A percentile compares a stretch with the other conserved stretches of the same genome.
Conservation (phyloP, 2,329 filamentous ascomycete species). For the Ramichloridium luteum region DNA sequence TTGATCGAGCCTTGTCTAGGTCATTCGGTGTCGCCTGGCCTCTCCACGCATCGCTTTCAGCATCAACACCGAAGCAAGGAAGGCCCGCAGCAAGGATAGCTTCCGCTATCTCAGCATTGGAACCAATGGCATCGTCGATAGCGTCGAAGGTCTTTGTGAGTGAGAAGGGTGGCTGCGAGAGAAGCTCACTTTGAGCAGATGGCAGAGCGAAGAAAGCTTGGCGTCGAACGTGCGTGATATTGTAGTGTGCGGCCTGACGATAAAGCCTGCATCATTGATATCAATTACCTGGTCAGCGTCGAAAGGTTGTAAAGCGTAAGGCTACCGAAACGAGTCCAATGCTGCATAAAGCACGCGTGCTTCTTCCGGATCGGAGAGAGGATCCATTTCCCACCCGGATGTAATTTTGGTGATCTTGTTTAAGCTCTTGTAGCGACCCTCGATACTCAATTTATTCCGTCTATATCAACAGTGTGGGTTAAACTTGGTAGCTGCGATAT, state of each 20-base stretch:
- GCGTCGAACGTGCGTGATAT: constrained; percentile 78
- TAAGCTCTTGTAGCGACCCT: too few species aligned
- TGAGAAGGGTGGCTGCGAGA: constrained; percentile 70
- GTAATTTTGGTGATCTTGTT: too few species aligned
- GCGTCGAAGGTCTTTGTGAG: constrained; percentile 65
- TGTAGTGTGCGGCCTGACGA: constrained; percentile 71
- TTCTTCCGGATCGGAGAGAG: constrained; percentile 67
- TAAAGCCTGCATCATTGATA: constrained; percentile 47
- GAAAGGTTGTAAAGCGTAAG: too few species aligned
- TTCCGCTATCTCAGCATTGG: constrained; percentile 72
- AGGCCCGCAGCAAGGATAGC: constrained; percentile 62
- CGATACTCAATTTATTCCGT: too few species aligned
- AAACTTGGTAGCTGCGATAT: too few species aligned
- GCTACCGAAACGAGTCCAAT: constrained; percentile 81
- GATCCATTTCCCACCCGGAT: constrained; percentile 47
- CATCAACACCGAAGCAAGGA: constrained; percentile 48
- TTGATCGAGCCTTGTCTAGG: constrained; percentile 83
- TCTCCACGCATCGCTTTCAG: constrained; percentile 47
- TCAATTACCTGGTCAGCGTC: too few species aligned
- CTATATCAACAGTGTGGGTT: too few species aligned
- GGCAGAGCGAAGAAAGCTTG: constrained; percentile 90
- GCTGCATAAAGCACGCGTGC: constrained; percentile 65
- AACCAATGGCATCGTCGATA: constrained; percentile 78
- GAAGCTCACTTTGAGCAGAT: constrained; percentile 67
- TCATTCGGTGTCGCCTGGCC: constrained; percentile 60